Evolutionary conservation across 805 yeast species (phyloP), one percentile per base, ranked within the genome.

Genomic region (Candida mattraensis): DNA sequence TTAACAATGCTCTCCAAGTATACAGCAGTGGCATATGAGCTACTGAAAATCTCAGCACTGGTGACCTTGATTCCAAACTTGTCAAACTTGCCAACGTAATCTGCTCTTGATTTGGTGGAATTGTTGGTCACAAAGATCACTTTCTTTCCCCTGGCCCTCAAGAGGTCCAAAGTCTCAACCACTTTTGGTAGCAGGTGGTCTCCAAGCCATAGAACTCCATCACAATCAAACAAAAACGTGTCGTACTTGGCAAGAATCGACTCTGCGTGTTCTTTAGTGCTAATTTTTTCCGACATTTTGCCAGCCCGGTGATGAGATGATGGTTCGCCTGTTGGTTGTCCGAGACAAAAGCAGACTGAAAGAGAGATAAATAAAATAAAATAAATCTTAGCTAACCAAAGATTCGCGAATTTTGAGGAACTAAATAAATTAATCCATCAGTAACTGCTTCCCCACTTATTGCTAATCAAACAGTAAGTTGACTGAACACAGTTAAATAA

Each of bases 181-280:
- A 87, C 84, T 12, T 74, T 66, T 5, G 97, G 97, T 30, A 93
- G 69, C 16, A 87, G 62, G 47, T 80, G 85, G 44, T 76, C 79
- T 2, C 98, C 98, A 31, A 84, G 64, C 99, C 99, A 93, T 40
- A 93, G 69, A 4, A 93, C 99, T 20, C 99, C 99, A 58, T 93
- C 99, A 66, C 99, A 93, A 55, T 93, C 99, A 58, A 93, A 93
- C 48, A 93, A 66, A 52, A 89, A 91, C 40, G 86, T 87, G 56
- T 88, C 96, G 58, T 83, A 84, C 34, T 69, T 56, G 46, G 72
- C 74, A 7, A 93, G 62, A 30, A 93, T 64, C 6, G 63, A 53
- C 34, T 72, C 62, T 4, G 75, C 83, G 21, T 73, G 73, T 14
- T 66, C 67, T 37, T 64, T 67, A 14, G 63, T 53, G 12, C 63